Base-by-base conservation (phyloP, 1,284 basidiomycete species). In the Cerrena zonata region DNA sequence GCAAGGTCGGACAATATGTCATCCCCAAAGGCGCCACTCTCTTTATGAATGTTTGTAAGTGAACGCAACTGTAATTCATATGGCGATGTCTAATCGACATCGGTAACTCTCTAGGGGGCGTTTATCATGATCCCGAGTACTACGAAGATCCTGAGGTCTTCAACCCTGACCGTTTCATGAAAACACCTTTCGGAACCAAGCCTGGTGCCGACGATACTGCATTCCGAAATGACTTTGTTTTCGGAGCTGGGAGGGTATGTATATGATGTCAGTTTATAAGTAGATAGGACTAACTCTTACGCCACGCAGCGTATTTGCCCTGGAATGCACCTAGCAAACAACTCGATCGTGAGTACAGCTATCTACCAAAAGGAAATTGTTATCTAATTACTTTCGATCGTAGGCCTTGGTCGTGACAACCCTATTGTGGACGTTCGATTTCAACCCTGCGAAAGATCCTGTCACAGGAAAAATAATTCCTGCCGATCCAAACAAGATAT, bases 231-330 rank as follows among this genome's bases (percentile, higher is more conserved):
- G 51, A 53, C 22, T 22, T 53, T 18, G n/a, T 40, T 11, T 53
- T 53, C 26, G 51, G 51, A 37, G 34, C 38, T 40, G 51, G 51
- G 18, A 36, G 51, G 38, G 51, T 53, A 24, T 19, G 51, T 51
- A 19, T 23, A 39, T 18, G n/a, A 15, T 40, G 41, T 34, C 30
- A 19, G 34, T 38, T 19, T n/a, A 10, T 10, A 26, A 38, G 30
- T 26, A 12, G 25, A 38, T 2, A 5, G 36, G 13, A 7, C n/a
- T n/a, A 11, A 37, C 23, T 25, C 26, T 40, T 15, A 11, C 11
- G 13, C n/a, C 39, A 5, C n/a, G 37, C 21, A 53, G 51, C 47
- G 51, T 11, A 24, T 49, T 22, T 53, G 51, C 36, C 47, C 51
- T 7, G 51, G 51, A 19, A 53, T 49, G 18, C 48, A 53, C 7